phyloP scores from a whole-genome alignment of 345 rosid species.

The Moringa oleifera region DNA sequence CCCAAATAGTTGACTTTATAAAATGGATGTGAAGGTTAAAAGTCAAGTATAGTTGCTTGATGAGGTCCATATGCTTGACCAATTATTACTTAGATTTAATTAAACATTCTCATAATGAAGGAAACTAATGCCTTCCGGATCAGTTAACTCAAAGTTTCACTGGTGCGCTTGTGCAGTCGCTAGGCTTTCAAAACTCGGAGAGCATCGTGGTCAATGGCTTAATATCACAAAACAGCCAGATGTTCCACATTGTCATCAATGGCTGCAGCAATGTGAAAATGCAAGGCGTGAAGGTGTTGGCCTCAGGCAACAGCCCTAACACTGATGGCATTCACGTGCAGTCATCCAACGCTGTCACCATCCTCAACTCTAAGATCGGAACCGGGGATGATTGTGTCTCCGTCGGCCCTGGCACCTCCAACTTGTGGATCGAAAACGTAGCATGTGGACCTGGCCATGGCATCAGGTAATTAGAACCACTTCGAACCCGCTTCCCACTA shows the following conservation, averaged over 20 bases:
- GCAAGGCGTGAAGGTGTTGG: slow-evolving; percentile 40
- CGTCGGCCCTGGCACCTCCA: slow-evolving; percentile 56
- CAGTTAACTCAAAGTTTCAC: too few species aligned
- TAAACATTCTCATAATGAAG: too few species aligned
- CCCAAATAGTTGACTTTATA: too few species aligned
- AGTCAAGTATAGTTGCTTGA: not conserved
- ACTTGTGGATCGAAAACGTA: slow-evolving; percentile 45
- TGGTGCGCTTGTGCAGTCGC: slow-evolving; percentile 24
- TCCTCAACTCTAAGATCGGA: slow-evolving; percentile 33
- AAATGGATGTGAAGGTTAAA: not conserved
- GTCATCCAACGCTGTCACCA: slow-evolving; percentile 39
- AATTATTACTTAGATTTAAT: too few species aligned
- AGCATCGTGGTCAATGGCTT: slow-evolving; percentile 43
- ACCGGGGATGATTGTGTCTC: slow-evolving; percentile 77
- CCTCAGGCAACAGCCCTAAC: slow-evolving; percentile 63
- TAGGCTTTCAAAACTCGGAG: too few species aligned
- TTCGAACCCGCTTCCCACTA: too few species aligned
- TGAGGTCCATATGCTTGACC: too few species aligned
- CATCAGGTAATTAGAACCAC: slow-evolving; percentile 32
- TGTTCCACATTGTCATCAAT: slow-evolving; percentile 54
- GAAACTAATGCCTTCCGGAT: too few species aligned
- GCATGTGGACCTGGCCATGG: slow-evolving; percentile 80
- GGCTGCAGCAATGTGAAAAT: slow-evolving; percentile 50
- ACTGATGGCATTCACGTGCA: slow-evolving; percentile 78
- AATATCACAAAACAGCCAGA: slow-evolving; percentile 56